A percentile compares a stretch with the other conserved stretches of the same genome.
phyloP scores from a whole-genome alignment of 1,284 basidiomycete genomes.

The Trametes polyzona region DNA sequence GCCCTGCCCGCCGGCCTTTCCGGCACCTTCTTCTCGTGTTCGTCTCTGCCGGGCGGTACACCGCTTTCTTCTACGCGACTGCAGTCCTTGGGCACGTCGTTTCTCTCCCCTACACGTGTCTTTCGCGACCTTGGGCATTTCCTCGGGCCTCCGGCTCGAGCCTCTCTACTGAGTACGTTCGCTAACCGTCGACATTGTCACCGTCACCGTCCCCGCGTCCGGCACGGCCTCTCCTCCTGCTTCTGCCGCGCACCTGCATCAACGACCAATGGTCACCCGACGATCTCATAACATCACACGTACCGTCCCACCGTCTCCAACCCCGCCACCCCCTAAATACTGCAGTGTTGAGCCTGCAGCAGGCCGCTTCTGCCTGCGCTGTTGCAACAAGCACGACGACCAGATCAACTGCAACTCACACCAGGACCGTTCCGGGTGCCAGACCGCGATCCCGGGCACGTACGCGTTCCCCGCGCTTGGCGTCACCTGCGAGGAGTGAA shows the following conservation, averaged over 20 bases:
- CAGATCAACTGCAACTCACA: conserved; percentile 57
- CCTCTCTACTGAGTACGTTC: too few relatives aligned
- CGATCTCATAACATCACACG: background rate
- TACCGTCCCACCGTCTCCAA: too few relatives aligned
- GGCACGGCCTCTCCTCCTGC: background rate
- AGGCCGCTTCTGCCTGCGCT: conserved; percentile 53
- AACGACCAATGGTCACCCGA: conserved; percentile 3
- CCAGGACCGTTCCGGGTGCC: conserved; percentile 48
- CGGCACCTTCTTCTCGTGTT: conserved; percentile 16
- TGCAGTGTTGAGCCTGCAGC: conserved; percentile 51
- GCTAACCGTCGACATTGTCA: conserved; percentile 4
- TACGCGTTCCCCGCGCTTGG: conserved; percentile 47
- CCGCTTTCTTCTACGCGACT: conserved; percentile 13
- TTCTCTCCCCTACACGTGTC: conserved; percentile 14
- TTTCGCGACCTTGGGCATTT: conserved; percentile 2
- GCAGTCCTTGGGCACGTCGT: background rate
- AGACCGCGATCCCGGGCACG: conserved; percentile 46
- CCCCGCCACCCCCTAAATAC: too few relatives aligned
- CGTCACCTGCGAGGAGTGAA: conserved; percentile 35
- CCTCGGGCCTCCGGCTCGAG: conserved; percentile 12
- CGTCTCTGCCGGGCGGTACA: conserved; percentile 1
- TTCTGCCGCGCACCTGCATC: background rate
- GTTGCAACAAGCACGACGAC: conserved; percentile 46
- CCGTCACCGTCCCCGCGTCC: background rate
- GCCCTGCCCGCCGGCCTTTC: background rate